phyloP scores from a whole-genome alignment of 208 protist species.

The Crithidia expoeki region DNA sequence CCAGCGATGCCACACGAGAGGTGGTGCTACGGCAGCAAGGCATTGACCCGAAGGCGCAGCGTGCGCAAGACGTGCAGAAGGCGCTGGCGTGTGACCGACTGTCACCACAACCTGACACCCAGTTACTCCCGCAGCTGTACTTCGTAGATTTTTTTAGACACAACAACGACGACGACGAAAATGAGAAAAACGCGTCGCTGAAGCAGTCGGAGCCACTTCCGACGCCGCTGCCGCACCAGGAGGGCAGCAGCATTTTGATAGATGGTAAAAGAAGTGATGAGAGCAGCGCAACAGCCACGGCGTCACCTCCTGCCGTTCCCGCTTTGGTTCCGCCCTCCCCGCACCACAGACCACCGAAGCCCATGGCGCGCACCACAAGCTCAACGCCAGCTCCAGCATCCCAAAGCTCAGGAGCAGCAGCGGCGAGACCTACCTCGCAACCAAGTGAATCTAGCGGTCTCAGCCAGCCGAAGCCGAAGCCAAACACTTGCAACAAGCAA shows the following conservation, averaged over 20 bases:
- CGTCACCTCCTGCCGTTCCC: not conserved
- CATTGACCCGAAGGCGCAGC: slow-evolving; percentile 22
- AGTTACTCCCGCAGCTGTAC: slow-evolving; percentile 36
- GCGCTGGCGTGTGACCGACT: slow-evolving; percentile 11
- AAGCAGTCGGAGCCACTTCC: not conserved
- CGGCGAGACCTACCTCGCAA: not conserved
- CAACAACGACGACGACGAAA: slow-evolving; percentile 31
- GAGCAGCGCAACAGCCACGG: not conserved
- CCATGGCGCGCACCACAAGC: not conserved
- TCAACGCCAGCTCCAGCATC: not conserved
- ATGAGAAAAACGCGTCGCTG: slow-evolving; percentile 1
- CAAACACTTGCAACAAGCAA: not conserved
- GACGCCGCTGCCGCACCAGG: not conserved
- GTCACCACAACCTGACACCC: slow-evolving; percentile 3
- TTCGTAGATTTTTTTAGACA: slow-evolving; percentile 21
- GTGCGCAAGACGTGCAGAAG: slow-evolving; percentile 5
- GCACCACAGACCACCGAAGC: not conserved
- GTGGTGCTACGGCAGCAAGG: slow-evolving; percentile 32
- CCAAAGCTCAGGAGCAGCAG: not conserved
- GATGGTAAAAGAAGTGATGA: not conserved
- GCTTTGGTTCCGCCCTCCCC: slow-evolving; percentile 8
- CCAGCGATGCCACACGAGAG: slow-evolving; percentile 30
- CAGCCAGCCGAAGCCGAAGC: not conserved
- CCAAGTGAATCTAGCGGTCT: not conserved
- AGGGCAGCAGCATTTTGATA: not conserved